Evolutionary conservation across 2,329 filamentous ascomycete genomes (phyloP).

Genomic region (Basipetospora sp.): DNA sequence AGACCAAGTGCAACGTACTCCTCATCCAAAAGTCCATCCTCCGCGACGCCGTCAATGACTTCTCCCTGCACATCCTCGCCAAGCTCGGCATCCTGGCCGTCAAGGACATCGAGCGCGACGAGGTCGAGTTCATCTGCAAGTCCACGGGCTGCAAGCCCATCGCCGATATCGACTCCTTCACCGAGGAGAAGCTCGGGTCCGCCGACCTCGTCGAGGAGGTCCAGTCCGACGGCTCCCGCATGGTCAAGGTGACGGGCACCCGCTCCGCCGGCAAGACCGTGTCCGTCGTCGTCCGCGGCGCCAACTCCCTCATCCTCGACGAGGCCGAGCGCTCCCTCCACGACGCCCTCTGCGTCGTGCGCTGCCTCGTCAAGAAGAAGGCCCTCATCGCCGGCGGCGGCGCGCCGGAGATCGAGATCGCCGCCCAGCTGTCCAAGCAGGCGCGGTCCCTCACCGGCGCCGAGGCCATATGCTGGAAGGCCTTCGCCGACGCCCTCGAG

Average conservation of each 20-base stretch:
- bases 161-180: slow-evolving; percentile 95
- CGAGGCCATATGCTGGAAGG: slow-evolving; percentile 97
- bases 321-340: slow-evolving; percentile 94
- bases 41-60: slow-evolving; percentile 90
- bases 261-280: slow-evolving; percentile 76
- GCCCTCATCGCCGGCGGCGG: slow-evolving; percentile 95
- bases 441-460: slow-evolving; percentile 75
- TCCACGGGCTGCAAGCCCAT: slow-evolving; percentile 97
- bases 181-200: slow-evolving; percentile 89
- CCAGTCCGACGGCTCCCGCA: slow-evolving; percentile 71
- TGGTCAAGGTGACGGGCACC: slow-evolving; percentile 89
- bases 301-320: slow-evolving; percentile 86
- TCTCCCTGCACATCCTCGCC: slow-evolving; percentile 91
- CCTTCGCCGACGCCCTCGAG: slow-evolving; percentile 93
- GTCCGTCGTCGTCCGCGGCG: slow-evolving; percentile 84
- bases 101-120: slow-evolving; percentile 96
- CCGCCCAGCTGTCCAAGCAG: slow-evolving; percentile 68
- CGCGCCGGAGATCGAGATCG: slow-evolving; percentile 91
- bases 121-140: slow-evolving; percentile 99
- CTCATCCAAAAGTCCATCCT: slow-evolving; percentile 98
- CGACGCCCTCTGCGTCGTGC: slow-evolving; percentile 92
- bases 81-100: slow-evolving; percentile 90
- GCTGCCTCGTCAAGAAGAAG: slow-evolving; percentile 97
- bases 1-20: slow-evolving; percentile 97
- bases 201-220: slow-evolving; percentile 91